phyloP scores from a whole-genome alignment of 129 eudicot genomes.

The Logfia minima region DNA sequence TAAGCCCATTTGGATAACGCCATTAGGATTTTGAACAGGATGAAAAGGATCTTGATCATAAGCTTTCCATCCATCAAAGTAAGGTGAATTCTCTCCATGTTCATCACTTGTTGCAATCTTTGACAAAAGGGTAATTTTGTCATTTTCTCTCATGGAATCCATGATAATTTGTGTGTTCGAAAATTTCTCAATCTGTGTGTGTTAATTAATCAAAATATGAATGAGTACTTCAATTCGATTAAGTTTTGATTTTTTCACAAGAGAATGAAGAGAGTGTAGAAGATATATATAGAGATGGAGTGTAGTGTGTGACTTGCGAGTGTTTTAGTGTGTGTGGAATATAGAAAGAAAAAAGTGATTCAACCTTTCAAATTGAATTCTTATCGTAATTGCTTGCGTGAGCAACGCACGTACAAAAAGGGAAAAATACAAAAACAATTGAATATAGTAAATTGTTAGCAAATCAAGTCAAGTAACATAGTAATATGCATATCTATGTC shows the following conservation, averaged over 20 bases:
- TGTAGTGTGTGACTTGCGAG: conserved; percentile 16
- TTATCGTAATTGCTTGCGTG: conserved; percentile 37
- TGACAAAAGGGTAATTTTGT: conserved; percentile 41
- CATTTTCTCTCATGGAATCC: conserved; percentile 18
- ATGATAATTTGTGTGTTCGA: background rate
- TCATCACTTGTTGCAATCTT: conserved; percentile 67
- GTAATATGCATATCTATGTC: no score
- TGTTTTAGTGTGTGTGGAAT: conserved; percentile 23
- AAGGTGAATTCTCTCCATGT: conserved; percentile 81
- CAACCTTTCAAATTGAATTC: conserved; percentile 23
- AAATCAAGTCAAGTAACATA: no score
- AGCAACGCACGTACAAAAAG: conserved; percentile 12
- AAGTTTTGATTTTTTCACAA: conserved; percentile 12
- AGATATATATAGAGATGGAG: conserved; percentile 7
- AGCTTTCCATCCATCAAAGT: conserved; percentile 93
- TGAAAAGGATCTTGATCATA: conserved; percentile 76
- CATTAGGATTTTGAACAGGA: conserved; percentile 49
- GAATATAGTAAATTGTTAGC: background rate
- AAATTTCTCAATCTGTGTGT: background rate
- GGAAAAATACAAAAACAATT: background rate
- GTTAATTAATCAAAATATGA: background rate
- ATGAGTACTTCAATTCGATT: no score
- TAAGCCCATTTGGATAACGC: conserved; percentile 87
- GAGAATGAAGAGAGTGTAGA: conserved; percentile 20
- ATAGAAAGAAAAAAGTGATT: background rate